These are phyloP conservation scores for Hyphopichia pseudoburtonii DNA, from an alignment of 1,139 yeast species.

Conservation along the genomic window DNA sequence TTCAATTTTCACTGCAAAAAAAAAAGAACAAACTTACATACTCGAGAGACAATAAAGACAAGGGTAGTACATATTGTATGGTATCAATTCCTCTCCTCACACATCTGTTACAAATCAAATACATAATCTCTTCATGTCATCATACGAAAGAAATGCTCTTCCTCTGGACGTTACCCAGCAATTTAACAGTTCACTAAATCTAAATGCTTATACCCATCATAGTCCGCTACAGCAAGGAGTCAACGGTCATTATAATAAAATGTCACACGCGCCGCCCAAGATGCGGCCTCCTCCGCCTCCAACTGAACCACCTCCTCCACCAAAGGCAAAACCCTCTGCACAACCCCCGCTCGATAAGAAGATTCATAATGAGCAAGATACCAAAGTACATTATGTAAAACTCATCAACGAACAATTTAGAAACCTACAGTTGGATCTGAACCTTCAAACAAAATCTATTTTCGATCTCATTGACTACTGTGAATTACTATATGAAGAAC, in stretches of 20 bases:
- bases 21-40: too few relatives aligned
- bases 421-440: conserved; percentile 33
- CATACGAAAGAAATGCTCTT: not conserved
- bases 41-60: too few relatives aligned
- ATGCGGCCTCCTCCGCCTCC: conserved; percentile 1
- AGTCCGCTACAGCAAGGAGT: too few relatives aligned
- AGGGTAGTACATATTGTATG: too few relatives aligned
- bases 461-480: conserved; percentile 47
- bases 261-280: too few relatives aligned
- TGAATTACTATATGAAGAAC: conserved; percentile 38
- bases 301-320: not conserved
- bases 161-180: not conserved
- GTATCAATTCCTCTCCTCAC: too few relatives aligned
- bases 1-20: too few relatives aligned
- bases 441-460: conserved; percentile 32
- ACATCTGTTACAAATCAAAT: too few relatives aligned
- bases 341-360: not conserved
- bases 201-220: too few relatives aligned
- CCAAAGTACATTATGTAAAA: conserved; percentile 21
- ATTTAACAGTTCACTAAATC: not conserved
- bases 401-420: conserved; percentile 40
- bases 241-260: too few relatives aligned
- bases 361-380: conserved; percentile 4
- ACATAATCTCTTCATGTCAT: not conserved
- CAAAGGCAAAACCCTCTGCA: not conserved